A percentile compares a stretch with the other conserved stretches of the same genome.
Conservation (phyloP, 306 rosid species). For the Casuarina glauca region DNA sequence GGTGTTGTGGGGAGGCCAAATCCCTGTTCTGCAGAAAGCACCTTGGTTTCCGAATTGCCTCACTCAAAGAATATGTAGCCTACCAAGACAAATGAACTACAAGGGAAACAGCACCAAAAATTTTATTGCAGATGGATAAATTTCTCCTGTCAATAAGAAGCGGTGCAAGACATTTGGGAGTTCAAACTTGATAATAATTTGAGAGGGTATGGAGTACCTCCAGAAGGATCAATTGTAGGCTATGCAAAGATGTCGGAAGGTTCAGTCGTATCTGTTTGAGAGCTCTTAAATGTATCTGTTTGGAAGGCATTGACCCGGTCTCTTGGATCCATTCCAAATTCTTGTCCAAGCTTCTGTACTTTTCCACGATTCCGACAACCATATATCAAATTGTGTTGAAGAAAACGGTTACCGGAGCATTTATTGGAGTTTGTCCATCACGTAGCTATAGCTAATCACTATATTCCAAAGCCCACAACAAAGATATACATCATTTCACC, state of each 20-base stretch:
- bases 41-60: constrained; percentile 46
- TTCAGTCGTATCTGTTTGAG: constrained; percentile 23
- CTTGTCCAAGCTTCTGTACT: constrained; percentile 17
- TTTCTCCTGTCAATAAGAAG: constrained; percentile 63
- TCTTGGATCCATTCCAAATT: constrained; percentile 19
- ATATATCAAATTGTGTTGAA: constrained; percentile 24
- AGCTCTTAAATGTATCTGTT: constrained; percentile 19
- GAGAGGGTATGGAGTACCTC: constrained; percentile 44
- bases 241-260: constrained; percentile 35
- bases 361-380: constrained; percentile 17
- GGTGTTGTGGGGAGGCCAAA: too few relatives aligned
- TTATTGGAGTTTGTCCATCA: background rate
- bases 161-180: constrained; percentile 17
- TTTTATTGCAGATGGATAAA: constrained; percentile 36
- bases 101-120: constrained; percentile 36
- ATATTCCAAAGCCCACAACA: background rate
- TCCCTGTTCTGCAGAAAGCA: constrained; percentile 35
- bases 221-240: constrained; percentile 67
- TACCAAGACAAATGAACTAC: constrained; percentile 75
- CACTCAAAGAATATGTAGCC: constrained; percentile 49
- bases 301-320: constrained; percentile 28
- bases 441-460: background rate
- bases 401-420: constrained; percentile 10
- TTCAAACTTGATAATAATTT: constrained; percentile 16
- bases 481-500: background rate